Base-by-base conservation (phyloP, 2,329 filamentous ascomycete species). In the Arthroderma sp. region DNA sequence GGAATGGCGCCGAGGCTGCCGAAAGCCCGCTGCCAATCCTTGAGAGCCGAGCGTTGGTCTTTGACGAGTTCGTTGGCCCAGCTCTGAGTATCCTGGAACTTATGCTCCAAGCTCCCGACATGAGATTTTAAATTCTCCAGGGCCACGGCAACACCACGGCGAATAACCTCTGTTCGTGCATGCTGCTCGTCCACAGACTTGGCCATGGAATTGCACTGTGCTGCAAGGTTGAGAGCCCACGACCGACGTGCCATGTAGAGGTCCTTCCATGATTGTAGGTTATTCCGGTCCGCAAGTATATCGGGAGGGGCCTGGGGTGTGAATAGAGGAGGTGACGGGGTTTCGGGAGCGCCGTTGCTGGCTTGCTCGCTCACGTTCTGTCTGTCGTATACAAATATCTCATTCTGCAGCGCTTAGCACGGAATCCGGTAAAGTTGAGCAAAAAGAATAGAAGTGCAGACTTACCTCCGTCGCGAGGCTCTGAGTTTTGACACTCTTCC, bases 331-430 rank as follows among this genome's bases (percentile, higher is more conserved):
- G 79, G 77, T 72, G 86, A 63, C 55, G 79, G 76, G 53, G 78
- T 73, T 54, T 69, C 66, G 66, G 75, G 67, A 17, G 47, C 28
- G 62, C 85, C 79, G 59, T 66, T 75, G 67, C 68, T 74, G 58
- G 65, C 64, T 17, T 68, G 63, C 47, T 74, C 69, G 59, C 68
- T 71, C 54, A 86, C 83, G 65, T 86, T 82, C 63, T 85, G 83
- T 61, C 90, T 86, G 71, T 96, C 90, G 73, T 95, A 98, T 55
- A 97, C 82, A 69, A 87, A 97, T 58, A 98, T 84, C 70, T 97
- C 90, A 63, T 83, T 87, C 86, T 94, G 64, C 56, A 17, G 9
- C n/a, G 37, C 52, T 64, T 49, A 60, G 53, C 44, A 33, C 23
- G 4, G 25, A 23, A 31, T 63, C 49, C 11, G 7, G 23, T n/a